A percentile compares a stretch with the other conserved stretches of the same genome.
phyloP scores from a whole-genome alignment of 2,329 filamentous ascomycete species.

The Eutypa lata region DNA sequence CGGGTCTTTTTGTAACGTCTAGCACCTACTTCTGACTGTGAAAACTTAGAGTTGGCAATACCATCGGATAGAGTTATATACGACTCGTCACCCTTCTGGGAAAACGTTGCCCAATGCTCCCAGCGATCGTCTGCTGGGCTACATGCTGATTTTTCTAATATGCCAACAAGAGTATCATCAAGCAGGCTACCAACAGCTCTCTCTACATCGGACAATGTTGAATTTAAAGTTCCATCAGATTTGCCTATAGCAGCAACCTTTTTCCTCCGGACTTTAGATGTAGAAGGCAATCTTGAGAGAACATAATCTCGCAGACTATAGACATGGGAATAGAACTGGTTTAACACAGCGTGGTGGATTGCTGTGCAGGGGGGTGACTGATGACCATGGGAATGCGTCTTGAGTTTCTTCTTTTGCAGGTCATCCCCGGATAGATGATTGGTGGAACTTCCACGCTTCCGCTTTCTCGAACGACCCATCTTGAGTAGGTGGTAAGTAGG shows the following conservation, averaged over 20 bases:
- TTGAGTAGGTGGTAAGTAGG: too few species aligned
- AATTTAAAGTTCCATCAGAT: constrained; percentile 10
- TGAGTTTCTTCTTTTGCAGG: constrained; percentile 16
- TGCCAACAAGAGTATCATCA: constrained; percentile 67
- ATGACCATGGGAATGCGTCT: constrained; percentile 1
- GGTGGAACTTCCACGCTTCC: constrained; percentile 15
- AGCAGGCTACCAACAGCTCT: constrained; percentile 54
- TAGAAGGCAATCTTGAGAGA: constrained; percentile 60
- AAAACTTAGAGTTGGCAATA: constrained; percentile 42
- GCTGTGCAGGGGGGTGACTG: constrained; percentile 1
- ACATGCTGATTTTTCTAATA: constrained; percentile 31
- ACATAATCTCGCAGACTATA: constrained; percentile 69
- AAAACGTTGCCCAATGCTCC: constrained; percentile 58
- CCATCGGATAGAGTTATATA: constrained; percentile 50
- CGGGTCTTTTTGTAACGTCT: constrained; percentile 12
- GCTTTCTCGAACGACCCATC: constrained; percentile 26
- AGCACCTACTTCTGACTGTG: constrained; percentile 60
- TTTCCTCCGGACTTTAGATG: constrained; percentile 60
- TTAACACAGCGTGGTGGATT: constrained; percentile 60
- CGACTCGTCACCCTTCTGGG: constrained; percentile 59
- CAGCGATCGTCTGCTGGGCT: constrained; percentile 38
- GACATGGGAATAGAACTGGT: constrained; percentile 64
- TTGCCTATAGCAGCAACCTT: constrained; percentile 50
- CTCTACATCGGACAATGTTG: constrained; percentile 31
- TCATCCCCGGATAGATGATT: constrained; percentile 6